phyloP scores from a whole-genome alignment of 495 filamentous ascomycete genomes.

The Trichoderma reesei region DNA sequence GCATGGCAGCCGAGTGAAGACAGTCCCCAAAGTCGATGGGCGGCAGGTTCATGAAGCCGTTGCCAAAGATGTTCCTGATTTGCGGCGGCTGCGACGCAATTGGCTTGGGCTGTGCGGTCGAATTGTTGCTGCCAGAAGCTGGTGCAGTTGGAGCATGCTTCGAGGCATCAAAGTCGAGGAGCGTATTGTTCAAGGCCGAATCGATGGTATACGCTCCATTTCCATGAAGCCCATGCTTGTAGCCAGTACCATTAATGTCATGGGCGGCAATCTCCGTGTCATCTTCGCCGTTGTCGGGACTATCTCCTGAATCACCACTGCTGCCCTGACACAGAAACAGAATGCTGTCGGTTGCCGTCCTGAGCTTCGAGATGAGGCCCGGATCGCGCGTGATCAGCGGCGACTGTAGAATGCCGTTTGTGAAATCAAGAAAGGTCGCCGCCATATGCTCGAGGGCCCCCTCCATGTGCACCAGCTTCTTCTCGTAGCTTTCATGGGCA shows the following conservation, averaged over 20 bases:
- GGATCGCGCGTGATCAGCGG: not conserved
- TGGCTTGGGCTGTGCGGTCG: not conserved
- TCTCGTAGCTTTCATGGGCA: not conserved
- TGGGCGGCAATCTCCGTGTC: not conserved
- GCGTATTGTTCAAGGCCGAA: not conserved
- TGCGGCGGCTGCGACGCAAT: not conserved
- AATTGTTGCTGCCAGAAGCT: not conserved
- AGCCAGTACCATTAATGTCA: not conserved
- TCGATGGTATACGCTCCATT: not conserved
- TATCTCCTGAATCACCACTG: not conserved
- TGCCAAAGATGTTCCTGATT: not conserved
- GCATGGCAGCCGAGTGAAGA: not conserved
- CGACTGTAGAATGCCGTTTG: not conserved
- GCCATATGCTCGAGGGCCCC: slow-evolving; percentile 2
- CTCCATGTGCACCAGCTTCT: not conserved
- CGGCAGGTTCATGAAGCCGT: not conserved
- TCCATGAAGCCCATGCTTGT: not conserved
- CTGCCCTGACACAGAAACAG: not conserved
- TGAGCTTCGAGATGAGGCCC: not conserved
- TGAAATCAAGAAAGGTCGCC: not conserved
- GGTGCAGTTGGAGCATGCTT: not conserved
- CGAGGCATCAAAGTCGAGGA: not conserved
- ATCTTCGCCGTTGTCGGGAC: not conserved
- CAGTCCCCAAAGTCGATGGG: not conserved
- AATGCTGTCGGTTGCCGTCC: not conserved